Evolutionary conservation across 176 grass and related monocot species (phyloP).

Genomic region (Avena eriantha): DNA sequence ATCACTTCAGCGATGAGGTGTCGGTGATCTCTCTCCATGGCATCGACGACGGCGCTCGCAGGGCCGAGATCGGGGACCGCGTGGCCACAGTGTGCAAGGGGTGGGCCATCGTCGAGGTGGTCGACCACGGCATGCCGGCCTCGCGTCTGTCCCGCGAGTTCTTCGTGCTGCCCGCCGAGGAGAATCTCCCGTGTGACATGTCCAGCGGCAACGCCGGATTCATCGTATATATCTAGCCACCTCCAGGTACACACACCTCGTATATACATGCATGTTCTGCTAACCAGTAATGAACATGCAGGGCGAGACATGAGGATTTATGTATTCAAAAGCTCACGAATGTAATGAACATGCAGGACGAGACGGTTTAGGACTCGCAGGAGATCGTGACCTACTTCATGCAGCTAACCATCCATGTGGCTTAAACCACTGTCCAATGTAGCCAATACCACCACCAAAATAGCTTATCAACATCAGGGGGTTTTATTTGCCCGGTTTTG

Average conservation of each 20-base stretch:
- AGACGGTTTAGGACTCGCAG: constrained; percentile 64
- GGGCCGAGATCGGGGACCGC: constrained; percentile 50
- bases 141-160: constrained; percentile 64
- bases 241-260: constrained; percentile 54
- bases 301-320: no score
- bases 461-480: no score
- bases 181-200: constrained; percentile 86
- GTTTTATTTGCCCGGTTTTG: no score
- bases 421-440: no score
- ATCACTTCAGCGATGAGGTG: constrained; percentile 81
- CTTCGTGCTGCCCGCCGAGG: constrained; percentile 75
- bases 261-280: background rate
- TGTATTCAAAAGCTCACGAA: no score
- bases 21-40: constrained; percentile 78
- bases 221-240: constrained; percentile 92
- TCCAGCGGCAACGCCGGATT: constrained; percentile 89
- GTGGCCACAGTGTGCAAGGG: no score
- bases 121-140: background rate
- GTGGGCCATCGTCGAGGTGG: background rate
- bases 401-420: no score
- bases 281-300: background rate
- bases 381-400: constrained; percentile 91
- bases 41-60: constrained; percentile 42
- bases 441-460: no score
- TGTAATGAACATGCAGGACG: constrained; percentile 49